These are phyloP conservation scores for Elymus sibiricus DNA, from an alignment of 176 grass and related monocot genomes.

Conservation along the genomic window DNA sequence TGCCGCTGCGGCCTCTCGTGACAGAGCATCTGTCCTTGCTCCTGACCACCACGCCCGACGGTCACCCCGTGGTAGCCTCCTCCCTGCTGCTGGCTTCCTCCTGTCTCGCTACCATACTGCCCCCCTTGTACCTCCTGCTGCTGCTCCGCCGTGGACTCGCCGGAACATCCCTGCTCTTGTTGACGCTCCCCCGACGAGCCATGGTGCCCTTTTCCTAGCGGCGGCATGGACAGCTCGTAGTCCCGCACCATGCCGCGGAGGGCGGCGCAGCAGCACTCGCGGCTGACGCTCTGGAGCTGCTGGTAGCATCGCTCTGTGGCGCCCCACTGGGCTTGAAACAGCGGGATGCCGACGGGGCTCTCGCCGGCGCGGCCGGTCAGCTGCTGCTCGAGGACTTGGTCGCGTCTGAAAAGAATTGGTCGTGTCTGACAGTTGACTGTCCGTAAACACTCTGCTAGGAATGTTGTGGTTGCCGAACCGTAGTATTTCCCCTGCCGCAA, in stretches of 20 bases:
- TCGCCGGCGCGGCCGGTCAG: not conserved
- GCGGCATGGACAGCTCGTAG: constrained; percentile 27
- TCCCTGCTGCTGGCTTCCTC: not conserved
- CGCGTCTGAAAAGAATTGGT: constrained; percentile 93
- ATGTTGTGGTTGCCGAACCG: constrained; percentile 75
- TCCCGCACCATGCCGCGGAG: constrained; percentile 34
- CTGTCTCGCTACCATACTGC: not conserved
- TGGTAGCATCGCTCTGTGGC: constrained; percentile 32
- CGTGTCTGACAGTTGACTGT: constrained; percentile 58
- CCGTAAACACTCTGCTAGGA: constrained; percentile 69
- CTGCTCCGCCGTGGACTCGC: not conserved
- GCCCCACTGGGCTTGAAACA: not conserved
- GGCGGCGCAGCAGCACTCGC: constrained; percentile 32
- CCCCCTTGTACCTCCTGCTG: not conserved
- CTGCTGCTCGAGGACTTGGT: constrained; percentile 7
- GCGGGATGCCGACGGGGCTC: not conserved
- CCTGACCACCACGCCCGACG: not conserved
- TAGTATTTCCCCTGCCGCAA: constrained; percentile 74
- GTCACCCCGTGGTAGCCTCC: not conserved
- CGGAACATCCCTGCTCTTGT: not conserved
- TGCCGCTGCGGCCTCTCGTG: not conserved
- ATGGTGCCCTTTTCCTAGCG: not conserved
- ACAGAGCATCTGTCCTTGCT: not conserved
- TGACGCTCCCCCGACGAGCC: not conserved
- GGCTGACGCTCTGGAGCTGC: constrained; percentile 36